phyloP scores from a whole-genome alignment of 495 filamentous ascomycete species.

The Cudoniella acicularis region DNA sequence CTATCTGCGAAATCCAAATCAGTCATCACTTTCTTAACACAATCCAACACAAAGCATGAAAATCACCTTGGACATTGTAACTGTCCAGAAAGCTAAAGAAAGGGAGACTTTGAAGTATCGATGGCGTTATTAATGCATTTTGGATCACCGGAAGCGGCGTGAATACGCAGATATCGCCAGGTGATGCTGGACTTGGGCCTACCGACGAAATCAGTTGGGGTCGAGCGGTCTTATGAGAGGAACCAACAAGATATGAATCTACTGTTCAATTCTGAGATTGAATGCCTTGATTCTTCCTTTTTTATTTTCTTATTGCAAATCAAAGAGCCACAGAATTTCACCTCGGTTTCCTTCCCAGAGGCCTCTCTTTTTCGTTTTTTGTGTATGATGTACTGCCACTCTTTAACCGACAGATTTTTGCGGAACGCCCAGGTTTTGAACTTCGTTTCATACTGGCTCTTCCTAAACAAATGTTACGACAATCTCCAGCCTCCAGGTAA shows the following conservation, averaged over 20 bases:
- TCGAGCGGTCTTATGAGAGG: not conserved
- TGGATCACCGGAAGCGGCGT: not conserved
- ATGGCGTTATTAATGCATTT: not conserved
- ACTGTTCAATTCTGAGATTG: not conserved
- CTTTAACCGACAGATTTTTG: not conserved
- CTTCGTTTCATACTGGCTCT: not conserved
- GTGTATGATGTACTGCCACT: not conserved
- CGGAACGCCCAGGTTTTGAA: not conserved
- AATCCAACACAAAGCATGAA: not conserved
- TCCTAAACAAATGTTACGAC: not conserved
- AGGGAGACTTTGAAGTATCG: not conserved
- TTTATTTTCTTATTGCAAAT: not conserved
- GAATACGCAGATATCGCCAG: not conserved
- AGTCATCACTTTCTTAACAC: not conserved
- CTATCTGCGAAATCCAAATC: not conserved
- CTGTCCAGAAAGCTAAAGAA: not conserved
- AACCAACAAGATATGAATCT: not conserved
- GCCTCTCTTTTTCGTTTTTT: not conserved
- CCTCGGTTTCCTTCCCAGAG: not conserved
- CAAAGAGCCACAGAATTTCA: not conserved
- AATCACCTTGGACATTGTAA: not conserved
- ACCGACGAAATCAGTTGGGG: not conserved
- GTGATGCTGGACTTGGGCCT: not conserved
- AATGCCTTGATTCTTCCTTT: not conserved
- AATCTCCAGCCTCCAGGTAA: not conserved